phyloP scores from a whole-genome alignment of 345 rosid genomes.

The Salix viminalis region DNA sequence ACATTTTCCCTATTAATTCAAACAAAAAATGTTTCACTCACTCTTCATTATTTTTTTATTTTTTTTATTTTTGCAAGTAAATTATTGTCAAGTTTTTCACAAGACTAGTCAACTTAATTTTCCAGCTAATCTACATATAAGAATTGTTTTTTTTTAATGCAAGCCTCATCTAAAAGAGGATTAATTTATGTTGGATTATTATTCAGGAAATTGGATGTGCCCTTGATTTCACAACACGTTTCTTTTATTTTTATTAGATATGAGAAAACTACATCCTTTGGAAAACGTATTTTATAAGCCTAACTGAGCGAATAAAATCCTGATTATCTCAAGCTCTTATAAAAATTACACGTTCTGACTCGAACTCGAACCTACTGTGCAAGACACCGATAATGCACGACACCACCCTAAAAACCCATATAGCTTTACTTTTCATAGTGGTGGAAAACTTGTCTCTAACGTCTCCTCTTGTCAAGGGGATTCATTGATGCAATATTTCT shows the following conservation, averaged over 20 bases:
- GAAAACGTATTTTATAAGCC: too few species aligned
- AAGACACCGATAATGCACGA: not conserved
- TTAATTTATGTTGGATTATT: not conserved
- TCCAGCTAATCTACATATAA: not conserved
- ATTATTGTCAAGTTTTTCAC: not conserved
- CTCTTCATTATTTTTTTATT: not conserved
- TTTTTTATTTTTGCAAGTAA: not conserved
- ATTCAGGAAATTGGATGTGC: too few species aligned
- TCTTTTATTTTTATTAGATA: too few species aligned
- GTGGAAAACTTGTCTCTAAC: not conserved
- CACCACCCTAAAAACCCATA: not conserved
- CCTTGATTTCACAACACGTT: not conserved
- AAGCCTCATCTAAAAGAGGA: not conserved
- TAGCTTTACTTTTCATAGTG: not conserved
- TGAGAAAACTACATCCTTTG: too few species aligned
- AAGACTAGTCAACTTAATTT: not conserved
- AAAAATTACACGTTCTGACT: too few species aligned
- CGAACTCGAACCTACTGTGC: too few species aligned
- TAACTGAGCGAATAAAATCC: rapidly evolving
- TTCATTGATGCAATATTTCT: too few species aligned
- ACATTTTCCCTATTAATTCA: not conserved
- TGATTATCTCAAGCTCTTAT: rapidly evolving
- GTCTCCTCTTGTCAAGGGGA: not conserved
- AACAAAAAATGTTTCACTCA: not conserved
- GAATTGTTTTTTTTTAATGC: not conserved